Evolutionary conservation across 257 asterid species (phyloP), one percentile per base, ranked within the genome.

Genomic region (Thymus quinquecostatus): DNA sequence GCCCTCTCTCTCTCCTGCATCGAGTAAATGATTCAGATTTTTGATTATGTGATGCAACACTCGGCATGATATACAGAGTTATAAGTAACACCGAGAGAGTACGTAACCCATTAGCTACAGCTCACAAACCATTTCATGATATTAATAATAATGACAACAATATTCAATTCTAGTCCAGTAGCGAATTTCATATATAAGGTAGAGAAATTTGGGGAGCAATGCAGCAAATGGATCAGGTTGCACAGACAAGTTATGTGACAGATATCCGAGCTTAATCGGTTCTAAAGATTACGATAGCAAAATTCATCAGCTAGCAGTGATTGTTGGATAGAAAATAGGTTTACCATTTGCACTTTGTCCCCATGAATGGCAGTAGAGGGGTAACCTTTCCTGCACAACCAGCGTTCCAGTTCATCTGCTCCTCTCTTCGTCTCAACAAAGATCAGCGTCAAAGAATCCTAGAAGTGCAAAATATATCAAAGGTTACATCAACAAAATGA

Each of bases 381-480:
- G 71, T 80, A 88, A 10, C 92, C 92, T 53, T 62, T 79, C 60
- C 63, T 73, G 7, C 76, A 79, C 69, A 90, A 54, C 91, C 91
- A 90, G 13, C 53, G 60, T 51, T 90, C 92, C 3, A 90, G 81
- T 1, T 82, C 64, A 82, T 90, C 95, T 1, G 97, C 95, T 14
- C 95, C 97, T 64, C 70, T 80, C 70, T 90, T 90, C 2, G 96
- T 90, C 82, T 90, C 96, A 51, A 90, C 96, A 82, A 90, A 90
- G 10, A 90, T 81, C 1, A 90, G 79, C 2, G 87, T 87, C 78
- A 87, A 76, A 50, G 81, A 64, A 78, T 73, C 80, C 95, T 88
- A 79, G 49, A 76, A 28, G 3, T 55, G 12, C 29, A 69, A 29
- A 41, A 72, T 12, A 72, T 12, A 47, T 6, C 41, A 41, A 64